phyloP scores from a whole-genome alignment of 805 yeast species.

The Candida peoriensis region DNA sequence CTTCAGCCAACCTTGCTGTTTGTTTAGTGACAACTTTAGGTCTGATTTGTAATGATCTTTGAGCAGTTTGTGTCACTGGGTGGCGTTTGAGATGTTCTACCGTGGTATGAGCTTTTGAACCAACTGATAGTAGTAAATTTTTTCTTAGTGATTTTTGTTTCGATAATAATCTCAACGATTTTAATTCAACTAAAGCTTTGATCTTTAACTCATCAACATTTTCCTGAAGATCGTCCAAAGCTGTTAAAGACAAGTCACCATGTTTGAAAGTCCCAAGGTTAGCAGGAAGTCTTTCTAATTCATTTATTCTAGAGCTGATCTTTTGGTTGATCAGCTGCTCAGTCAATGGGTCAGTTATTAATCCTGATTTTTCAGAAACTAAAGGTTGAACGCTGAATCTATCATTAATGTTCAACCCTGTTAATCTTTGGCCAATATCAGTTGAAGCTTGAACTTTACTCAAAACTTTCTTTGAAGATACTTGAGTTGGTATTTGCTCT shows the following conservation, averaged over 20 bases:
- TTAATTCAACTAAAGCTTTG: slow-evolving; percentile 65
- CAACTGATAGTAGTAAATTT: slow-evolving; percentile 45
- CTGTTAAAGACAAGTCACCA: slow-evolving; percentile 36
- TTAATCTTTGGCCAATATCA: slow-evolving; percentile 27
- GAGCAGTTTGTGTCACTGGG: slow-evolving; percentile 59
- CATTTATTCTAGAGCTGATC: slow-evolving; percentile 51
- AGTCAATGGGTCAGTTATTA: slow-evolving; percentile 33
- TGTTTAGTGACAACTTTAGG: slow-evolving; percentile 67
- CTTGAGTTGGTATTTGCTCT: background rate
- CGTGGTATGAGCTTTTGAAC: slow-evolving; percentile 52
- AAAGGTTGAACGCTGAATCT: slow-evolving; percentile 16
- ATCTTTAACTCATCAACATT: slow-evolving; percentile 55
- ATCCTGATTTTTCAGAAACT: slow-evolving; percentile 18
- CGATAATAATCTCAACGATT: slow-evolving; percentile 57
- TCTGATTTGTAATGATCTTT: slow-evolving; percentile 62
- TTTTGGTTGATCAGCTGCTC: slow-evolving; percentile 52
- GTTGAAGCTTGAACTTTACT: slow-evolving; percentile 23
- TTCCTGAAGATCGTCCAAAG: slow-evolving; percentile 40
- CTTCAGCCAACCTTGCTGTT: slow-evolving; percentile 71
- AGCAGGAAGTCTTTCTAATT: slow-evolving; percentile 63
- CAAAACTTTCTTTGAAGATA: slow-evolving; percentile 1
- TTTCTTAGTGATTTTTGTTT: slow-evolving; percentile 70
- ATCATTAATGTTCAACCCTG: slow-evolving; percentile 26
- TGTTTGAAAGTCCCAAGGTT: slow-evolving; percentile 56
- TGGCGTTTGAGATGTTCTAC: slow-evolving; percentile 46